Evolutionary conservation across 2,329 filamentous ascomycete genomes (phyloP), one percentile per base, ranked within the genome.

Genomic region (Coleophoma crateriformis): DNA sequence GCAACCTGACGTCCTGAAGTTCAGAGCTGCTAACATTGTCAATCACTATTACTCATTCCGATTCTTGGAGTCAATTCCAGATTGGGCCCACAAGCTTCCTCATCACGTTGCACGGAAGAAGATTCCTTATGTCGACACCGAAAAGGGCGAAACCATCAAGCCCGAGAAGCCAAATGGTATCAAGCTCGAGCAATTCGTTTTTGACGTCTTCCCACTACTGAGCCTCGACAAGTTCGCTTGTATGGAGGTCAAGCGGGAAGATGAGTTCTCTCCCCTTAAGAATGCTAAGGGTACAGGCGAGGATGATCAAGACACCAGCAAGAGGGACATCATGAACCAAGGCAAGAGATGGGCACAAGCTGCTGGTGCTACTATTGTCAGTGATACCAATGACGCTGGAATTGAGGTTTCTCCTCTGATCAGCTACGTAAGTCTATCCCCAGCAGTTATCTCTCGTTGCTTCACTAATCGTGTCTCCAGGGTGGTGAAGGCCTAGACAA

Each of bases 151-250:
- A 68, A 81, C 82, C 0, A 76, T 96, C 69, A 96, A 96, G 79
- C 90, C 92, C 3, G 84, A 90, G 68, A 94, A 90, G 74, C 90
- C 94, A 57, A 99, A 99, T 66, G 94, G 94, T 59, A 91, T 99
- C 79, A 99, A 99, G 78, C 82, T 99, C 37, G 94, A 99, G 78
- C 94, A 97, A 71, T 99, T 97, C 63, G 91, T 99, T 53, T 99
- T 99, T 66, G 94, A 99, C 67, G 94, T 95, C 65, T 99, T 99
- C 78, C 91, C 92, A 53, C 80, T 92, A 76, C 76, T 95, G 47
- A 74, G 85, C 15, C 82, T 99, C 56, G 79, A 85, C 58, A 90
- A 95, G 72, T 99, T 99, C 65, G 94, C 91, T 20, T 95, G 85
- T 70, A 86, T 97, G 73, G 94, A 99, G 72, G 94, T 99, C 47